Conservation (phyloP, 164 flowering plant species). For the Berberis thunbergii region DNA sequence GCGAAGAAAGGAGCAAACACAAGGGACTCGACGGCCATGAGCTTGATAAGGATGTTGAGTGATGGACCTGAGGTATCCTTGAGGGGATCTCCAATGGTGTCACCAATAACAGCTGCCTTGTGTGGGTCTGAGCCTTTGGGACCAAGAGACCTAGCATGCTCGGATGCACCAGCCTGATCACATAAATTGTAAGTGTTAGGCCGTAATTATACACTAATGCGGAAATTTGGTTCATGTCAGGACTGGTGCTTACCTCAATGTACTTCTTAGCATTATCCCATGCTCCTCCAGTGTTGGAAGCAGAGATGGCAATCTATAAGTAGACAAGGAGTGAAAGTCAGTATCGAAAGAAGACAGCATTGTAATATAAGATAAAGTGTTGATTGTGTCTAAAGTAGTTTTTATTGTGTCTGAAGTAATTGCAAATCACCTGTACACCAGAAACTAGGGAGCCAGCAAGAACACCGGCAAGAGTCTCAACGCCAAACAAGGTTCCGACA, state of each 20-base stretch:
- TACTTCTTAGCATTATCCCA: slow-evolving; percentile 94
- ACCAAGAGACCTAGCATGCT: slow-evolving; percentile 63
- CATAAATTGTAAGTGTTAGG: not conserved
- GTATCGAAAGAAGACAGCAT: not conserved
- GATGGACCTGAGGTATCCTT: slow-evolving; percentile 91
- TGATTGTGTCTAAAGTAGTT: too few relatives aligned
- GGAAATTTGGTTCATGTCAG: too few relatives aligned
- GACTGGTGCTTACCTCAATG: slow-evolving; percentile 45
- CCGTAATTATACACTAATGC: too few relatives aligned
- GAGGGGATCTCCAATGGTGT: slow-evolving; percentile 82
- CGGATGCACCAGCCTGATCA: slow-evolving; percentile 70
- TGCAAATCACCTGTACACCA: slow-evolving; percentile 42
- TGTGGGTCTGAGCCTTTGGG: slow-evolving; percentile 80
- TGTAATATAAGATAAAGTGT: not conserved
- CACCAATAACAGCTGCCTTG: slow-evolving; percentile 88
- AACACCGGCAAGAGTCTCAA: slow-evolving; percentile 75
- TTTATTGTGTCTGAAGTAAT: not conserved
- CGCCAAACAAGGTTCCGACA: slow-evolving; percentile 71
- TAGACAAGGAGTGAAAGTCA: not conserved
- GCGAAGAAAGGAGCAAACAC: slow-evolving; percentile 88
- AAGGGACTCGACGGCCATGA: slow-evolving; percentile 87
- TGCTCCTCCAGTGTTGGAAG: slow-evolving; percentile 86
- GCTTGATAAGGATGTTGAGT: slow-evolving; percentile 83
- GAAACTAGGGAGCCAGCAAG: slow-evolving; percentile 81
- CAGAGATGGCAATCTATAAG: slow-evolving; percentile 62